Base-by-base conservation (phyloP, 2,329 filamentous ascomycete genomes). In the Didymella keratinophila region DNA sequence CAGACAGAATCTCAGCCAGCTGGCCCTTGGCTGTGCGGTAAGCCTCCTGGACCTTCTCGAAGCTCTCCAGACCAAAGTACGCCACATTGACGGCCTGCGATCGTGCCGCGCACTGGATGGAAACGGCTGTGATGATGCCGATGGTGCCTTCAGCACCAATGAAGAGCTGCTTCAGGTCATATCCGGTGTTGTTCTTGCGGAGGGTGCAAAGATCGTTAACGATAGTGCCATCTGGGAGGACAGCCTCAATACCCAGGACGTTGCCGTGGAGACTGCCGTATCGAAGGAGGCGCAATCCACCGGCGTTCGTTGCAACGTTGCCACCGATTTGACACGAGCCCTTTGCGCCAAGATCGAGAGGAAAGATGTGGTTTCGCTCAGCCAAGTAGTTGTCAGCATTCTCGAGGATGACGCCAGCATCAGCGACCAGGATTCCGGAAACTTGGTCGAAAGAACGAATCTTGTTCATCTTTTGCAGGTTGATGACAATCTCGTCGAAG, bases 141-240 rank as follows among this genome's bases (percentile, higher is more conserved):
- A 98, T 90, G 5, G 95, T 98, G 23, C 95, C 95, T 78, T 99
- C 95, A 30, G 89, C 91, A 44, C 95, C 95, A 70, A 99, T 96
- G 76, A 99, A 97, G 34, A 97, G 85, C 78, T 97, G 94, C 82
- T 97, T 97, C 56, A 97, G 79, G 76, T 99, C 96, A 78, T 98
- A 99, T 27, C 95, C 95, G 2, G 95, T 99, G 81, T 99, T 99
- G 83, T 99, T 98, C 83, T 99, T 99, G 66, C 95, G 88, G 57
- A 99, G 83, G 59, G 86, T 93, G 67, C 87, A 90, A 30, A 99
- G 87, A 69, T 97, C 93, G 69, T 98, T 88, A 44, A 99, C 84
- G 67, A 99, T 86, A 7, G 93, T 97, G 52, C 95, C 95, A 73
- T 99, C 92, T 0, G 95, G 92, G 39, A 99, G 83, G 9, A 99